Base-by-base conservation (phyloP, 305 asterid genomes). In the Rubia tinctorum region DNA sequence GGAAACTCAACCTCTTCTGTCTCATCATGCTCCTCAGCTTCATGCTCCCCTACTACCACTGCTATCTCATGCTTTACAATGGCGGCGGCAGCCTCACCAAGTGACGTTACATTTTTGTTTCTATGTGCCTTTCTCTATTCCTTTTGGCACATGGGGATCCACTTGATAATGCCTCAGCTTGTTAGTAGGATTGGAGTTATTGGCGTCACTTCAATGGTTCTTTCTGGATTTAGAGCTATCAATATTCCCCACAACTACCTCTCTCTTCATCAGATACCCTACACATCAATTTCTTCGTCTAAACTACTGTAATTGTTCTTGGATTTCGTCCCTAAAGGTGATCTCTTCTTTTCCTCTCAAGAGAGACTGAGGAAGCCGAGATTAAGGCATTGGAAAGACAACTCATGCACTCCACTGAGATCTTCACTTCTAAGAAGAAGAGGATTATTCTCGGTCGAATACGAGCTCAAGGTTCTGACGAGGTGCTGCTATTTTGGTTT, bases 191-290 rank as follows among this genome's bases (percentile, higher is more conserved):
- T 95, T 75, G 99, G 99, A 78, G 99, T 95, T 40, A 89, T 95
- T 83, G 98, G 99, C 39, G 98, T 95, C 84, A 90, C 99, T 79
- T 85, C 90, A 75, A 92, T 92, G 97, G 88, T 95, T 53, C 88
- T 95, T 71, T 92, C 99, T 69, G 98, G 99, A 69, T 95, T 95
- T 82, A 98, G 99, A 81, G 99, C 98, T 66, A 98, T 95, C 73
- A 95, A 95, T 84, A 83, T 95, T 85, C 98, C 99, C 12, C 92
- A 90, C 79, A 92, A 96, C 81, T 95, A 95, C 80, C 85, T 95
- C 45, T 95, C 96, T 77, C 97, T 95, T 95, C 86, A 95, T 95
- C 67, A 85, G 96, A 98, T 90, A 84, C 49, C 2, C 49, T 37
- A 5, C 40, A 6, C 40, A 37, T 37, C 40, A 37, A 37, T 37